Percentiles rank a stretch among this genome's conserved stretches.
phyloP scores from a whole-genome alignment of 441 rosid species.

The Rhodomyrtus psidioides region DNA sequence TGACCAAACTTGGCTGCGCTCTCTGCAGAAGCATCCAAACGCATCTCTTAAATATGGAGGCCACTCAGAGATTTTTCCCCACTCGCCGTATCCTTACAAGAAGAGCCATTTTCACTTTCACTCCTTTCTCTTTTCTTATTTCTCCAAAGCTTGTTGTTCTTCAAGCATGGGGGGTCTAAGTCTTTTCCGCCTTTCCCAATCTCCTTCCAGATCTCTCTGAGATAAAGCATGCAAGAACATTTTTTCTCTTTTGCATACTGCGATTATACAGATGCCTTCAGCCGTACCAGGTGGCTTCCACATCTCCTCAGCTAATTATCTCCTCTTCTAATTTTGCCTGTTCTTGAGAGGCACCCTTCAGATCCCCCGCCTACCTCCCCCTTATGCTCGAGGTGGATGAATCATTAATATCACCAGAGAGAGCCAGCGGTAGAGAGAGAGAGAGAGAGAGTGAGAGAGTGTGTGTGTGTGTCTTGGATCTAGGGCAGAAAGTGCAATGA shows the following conservation, averaged over 20 bases:
- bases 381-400: background rate
- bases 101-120: constrained; percentile 7
- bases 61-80: background rate
- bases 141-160: constrained; percentile 10
- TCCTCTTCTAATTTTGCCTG: background rate
- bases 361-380: background rate
- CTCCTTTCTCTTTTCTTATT: constrained; percentile 15
- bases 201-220: background rate
- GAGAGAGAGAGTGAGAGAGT: background rate
- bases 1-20: constrained; percentile 21
- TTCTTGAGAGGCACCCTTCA: background rate
- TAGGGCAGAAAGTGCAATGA: constrained; percentile 29
- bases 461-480: constrained; percentile 1
- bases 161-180: background rate
- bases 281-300: background rate
- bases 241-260: background rate
- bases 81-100: background rate
- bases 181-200: background rate
- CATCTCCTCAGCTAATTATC: background rate
- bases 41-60: background rate
- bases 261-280: background rate
- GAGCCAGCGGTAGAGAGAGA: background rate
- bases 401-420: background rate
- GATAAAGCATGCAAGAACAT: background rate
- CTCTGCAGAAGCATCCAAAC: constrained; percentile 22